Evolutionary conservation across 2,329 filamentous ascomycete species (phyloP).

Genomic region (Cytospora mali): DNA sequence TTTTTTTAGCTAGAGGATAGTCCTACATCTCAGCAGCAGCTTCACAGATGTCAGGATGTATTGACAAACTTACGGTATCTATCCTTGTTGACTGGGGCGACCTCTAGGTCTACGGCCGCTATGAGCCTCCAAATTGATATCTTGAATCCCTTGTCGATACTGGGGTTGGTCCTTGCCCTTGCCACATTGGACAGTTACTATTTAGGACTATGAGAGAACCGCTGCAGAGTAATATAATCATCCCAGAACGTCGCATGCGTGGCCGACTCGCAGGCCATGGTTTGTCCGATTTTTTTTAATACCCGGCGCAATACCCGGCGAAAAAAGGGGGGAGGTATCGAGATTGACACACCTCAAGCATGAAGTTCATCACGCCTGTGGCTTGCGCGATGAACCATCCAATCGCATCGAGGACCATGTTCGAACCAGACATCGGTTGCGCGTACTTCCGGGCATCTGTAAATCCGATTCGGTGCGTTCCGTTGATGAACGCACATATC

Average conservation of each 20-base stretch:
- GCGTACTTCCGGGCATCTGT: not conserved
- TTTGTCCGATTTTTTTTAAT: not conserved
- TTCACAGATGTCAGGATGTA: not conserved
- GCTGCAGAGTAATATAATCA: conserved; percentile 4
- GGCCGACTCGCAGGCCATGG: conserved; percentile 13
- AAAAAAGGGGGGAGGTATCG: not conserved
- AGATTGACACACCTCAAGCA: not conserved
- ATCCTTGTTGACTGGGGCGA: not conserved
- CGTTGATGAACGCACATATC: not conserved
- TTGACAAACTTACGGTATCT: not conserved
- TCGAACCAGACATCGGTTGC: not conserved
- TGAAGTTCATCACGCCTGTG: not conserved
- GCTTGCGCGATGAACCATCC: not conserved
- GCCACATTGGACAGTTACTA: conserved; percentile 4
- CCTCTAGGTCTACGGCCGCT: conserved; percentile 8
- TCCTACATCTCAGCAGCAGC: not conserved
- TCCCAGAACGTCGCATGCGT: conserved; percentile 6
- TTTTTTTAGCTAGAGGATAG: no score
- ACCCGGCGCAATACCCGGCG: no score
- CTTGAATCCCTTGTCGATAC: conserved; percentile 10
- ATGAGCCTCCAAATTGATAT: not conserved
- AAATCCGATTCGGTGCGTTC: not conserved
- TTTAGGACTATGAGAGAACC: not conserved
- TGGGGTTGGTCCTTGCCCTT: conserved; percentile 6
- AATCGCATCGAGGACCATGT: not conserved